A percentile compares a stretch with the other conserved stretches of the same genome.
phyloP scores from a whole-genome alignment of 352 stramenopile genomes.

The Globisporangium rhizosaccharum region DNA sequence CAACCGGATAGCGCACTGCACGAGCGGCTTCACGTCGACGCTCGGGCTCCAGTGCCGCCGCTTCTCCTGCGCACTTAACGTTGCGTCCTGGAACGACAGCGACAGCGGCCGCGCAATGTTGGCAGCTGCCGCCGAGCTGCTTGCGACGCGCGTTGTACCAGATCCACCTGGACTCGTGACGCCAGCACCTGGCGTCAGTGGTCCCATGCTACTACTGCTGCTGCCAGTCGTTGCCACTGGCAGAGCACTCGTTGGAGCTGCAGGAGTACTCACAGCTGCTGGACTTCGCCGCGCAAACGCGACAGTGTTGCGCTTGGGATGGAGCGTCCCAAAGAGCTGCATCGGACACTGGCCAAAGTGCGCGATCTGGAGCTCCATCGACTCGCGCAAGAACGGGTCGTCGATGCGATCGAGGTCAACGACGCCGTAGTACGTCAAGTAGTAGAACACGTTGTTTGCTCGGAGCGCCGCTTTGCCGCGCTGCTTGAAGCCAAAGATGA shows the following conservation, averaged over 20 bases:
- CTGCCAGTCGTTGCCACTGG: slow-evolving; percentile 2
- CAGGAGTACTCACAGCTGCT: slow-evolving; percentile 8
- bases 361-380: slow-evolving; percentile 97
- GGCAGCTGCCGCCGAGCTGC: slow-evolving; percentile 4
- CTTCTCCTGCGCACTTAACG: slow-evolving; percentile 44
- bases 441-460: slow-evolving; percentile 96
- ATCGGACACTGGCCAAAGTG: slow-evolving; percentile 99
- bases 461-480: slow-evolving; percentile 90
- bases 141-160: background rate
- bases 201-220: background rate
- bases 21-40: slow-evolving; percentile 57
- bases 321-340: slow-evolving; percentile 87
- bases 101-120: slow-evolving; percentile 49
- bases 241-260: slow-evolving; percentile 2
- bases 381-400: slow-evolving; percentile 89
- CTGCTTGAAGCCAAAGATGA: slow-evolving; percentile 99
- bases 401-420: slow-evolving; percentile 97
- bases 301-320: slow-evolving; percentile 53
- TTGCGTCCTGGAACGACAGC: slow-evolving; percentile 58
- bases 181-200: background rate
- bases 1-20: slow-evolving; percentile 42
- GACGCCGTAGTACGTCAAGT: slow-evolving; percentile 89
- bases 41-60: slow-evolving; percentile 53
- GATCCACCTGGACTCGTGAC: background rate
- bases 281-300: slow-evolving; percentile 20